Evolutionary conservation across 129 eudicot genomes (phyloP).

Genomic region (Logfia minima): DNA sequence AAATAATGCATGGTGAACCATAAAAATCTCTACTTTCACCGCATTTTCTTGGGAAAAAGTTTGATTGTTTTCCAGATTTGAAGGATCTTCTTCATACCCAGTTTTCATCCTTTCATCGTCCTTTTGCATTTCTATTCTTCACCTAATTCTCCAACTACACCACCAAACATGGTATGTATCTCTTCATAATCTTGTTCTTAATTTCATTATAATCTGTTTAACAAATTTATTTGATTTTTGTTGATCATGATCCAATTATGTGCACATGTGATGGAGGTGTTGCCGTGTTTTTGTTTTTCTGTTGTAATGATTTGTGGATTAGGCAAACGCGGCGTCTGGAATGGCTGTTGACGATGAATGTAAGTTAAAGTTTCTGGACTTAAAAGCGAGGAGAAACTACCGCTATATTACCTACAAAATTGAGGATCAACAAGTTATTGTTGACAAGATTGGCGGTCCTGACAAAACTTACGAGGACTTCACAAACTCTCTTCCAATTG

Average conservation of each 20-base stretch:
- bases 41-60: constrained; percentile 25
- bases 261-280: not conserved
- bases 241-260: constrained; percentile 19
- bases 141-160: constrained; percentile 19
- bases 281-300: constrained; percentile 3
- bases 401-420: constrained; percentile 67
- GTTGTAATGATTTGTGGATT: constrained; percentile 31
- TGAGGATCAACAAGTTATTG: constrained; percentile 65
- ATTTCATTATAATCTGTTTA: not conserved
- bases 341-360: constrained; percentile 65
- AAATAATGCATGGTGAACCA: constrained; percentile 36
- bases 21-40: constrained; percentile 26
- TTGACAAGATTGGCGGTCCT: constrained; percentile 77
- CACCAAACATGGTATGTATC: constrained; percentile 52
- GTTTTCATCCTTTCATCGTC: constrained; percentile 1
- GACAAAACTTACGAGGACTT: constrained; percentile 70
- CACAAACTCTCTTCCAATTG: constrained; percentile 63
- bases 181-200: constrained; percentile 12
- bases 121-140: constrained; percentile 25
- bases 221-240: not conserved
- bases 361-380: constrained; percentile 68
- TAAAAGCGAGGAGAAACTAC: constrained; percentile 65
- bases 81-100: constrained; percentile 43
- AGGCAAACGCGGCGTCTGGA: constrained; percentile 58
- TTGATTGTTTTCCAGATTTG: constrained; percentile 37